Evolutionary conservation across 2,329 filamentous ascomycete genomes (phyloP).

Genomic region (Colletotrichum truncatum): DNA sequence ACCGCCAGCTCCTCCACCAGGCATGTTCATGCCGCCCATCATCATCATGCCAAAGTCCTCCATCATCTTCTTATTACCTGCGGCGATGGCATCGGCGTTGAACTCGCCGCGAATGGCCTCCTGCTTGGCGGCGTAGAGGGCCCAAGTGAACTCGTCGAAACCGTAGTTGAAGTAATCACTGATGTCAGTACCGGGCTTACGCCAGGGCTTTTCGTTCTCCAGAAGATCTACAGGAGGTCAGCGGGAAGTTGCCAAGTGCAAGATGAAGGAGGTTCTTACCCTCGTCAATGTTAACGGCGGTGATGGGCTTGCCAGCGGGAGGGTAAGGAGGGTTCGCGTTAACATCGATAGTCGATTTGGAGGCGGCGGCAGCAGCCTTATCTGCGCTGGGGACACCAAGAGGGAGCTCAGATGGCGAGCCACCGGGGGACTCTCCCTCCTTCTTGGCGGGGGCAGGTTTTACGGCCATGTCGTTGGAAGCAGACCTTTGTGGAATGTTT

Average conservation of each 20-base stretch:
- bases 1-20: conserved; percentile 43
- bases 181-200: conserved; percentile 91
- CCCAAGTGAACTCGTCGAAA: conserved; percentile 98
- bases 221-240: conserved; percentile 62
- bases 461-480: conserved; percentile 58
- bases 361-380: conserved; percentile 69
- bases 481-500: conserved; percentile 70
- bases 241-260: not conserved
- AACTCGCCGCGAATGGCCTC: conserved; percentile 81
- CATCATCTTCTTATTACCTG: conserved; percentile 81
- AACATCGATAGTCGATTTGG: conserved; percentile 86
- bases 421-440: conserved; percentile 48
- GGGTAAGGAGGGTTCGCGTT: conserved; percentile 84
- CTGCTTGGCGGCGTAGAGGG: conserved; percentile 91
- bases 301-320: conserved; percentile 81
- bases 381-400: conserved; percentile 54
- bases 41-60: conserved; percentile 75
- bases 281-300: conserved; percentile 78
- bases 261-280: conserved; percentile 47
- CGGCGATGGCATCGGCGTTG: conserved; percentile 69
- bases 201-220: conserved; percentile 93
- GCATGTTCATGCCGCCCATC: conserved; percentile 66
- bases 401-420: conserved; percentile 37
- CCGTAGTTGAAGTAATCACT: conserved; percentile 99
- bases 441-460: conserved; percentile 58